Evolutionary conservation across 2,329 filamentous ascomycete species (phyloP).

Genomic region (Paraphaeosphaeria sporulosa): DNA sequence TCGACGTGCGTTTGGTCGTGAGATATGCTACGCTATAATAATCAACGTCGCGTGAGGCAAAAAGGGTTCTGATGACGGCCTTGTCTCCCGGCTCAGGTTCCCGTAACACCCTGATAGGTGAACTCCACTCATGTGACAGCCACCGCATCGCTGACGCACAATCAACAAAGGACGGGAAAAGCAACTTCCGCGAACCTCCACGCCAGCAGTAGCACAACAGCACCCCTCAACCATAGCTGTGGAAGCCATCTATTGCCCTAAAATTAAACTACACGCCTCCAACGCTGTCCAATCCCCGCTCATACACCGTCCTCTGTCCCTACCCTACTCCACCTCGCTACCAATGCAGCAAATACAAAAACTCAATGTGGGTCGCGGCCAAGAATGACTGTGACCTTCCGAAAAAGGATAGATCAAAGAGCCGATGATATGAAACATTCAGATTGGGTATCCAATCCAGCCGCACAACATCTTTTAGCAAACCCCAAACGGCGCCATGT

Average conservation of each 20-base stretch:
- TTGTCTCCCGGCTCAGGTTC: no score
- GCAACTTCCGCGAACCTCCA: no score
- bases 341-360: slow-evolving; percentile 11
- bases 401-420: background rate
- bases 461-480: background rate
- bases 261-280: slow-evolving; percentile 12
- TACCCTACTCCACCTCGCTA: slow-evolving; percentile 11
- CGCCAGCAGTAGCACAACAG: background rate
- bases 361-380: background rate
- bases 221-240: background rate
- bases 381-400: background rate
- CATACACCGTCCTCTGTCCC: background rate
- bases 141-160: background rate
- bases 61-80: no score
- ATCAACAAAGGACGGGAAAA: background rate
- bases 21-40: no score
- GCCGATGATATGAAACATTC: slow-evolving; percentile 2
- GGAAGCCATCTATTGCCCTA: slow-evolving; percentile 10
- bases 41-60: no score
- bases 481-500: background rate
- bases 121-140: no score
- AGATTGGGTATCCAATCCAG: slow-evolving; percentile 12
- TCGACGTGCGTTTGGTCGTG: no score
- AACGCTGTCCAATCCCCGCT: background rate
- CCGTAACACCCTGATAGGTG: no score